A percentile compares a stretch with the other conserved stretches of the same genome.
phyloP scores from a whole-genome alignment of 2,329 filamentous ascomycete species.

The Teratosphaeria nubilosa region DNA sequence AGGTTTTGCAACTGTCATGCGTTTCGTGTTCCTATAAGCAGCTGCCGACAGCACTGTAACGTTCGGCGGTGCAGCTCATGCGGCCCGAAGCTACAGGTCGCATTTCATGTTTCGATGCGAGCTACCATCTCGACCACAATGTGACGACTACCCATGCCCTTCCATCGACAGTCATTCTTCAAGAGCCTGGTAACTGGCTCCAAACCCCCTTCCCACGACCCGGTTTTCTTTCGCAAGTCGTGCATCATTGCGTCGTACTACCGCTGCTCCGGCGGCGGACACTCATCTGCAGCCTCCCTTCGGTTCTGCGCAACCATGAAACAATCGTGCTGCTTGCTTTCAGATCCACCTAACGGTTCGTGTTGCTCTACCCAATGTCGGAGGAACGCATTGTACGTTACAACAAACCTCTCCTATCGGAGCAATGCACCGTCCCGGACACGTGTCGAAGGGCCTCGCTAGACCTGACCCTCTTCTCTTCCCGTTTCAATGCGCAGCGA shows the following conservation, averaged over 20 bases:
- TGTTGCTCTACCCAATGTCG: not conserved
- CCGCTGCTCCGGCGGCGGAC: conserved; percentile 2
- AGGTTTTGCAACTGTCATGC: conserved; percentile 5
- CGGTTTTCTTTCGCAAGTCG: not conserved
- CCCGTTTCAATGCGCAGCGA: not conserved
- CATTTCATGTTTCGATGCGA: not conserved
- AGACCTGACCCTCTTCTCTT: not conserved
- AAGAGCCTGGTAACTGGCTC: not conserved
- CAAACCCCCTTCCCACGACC: conserved; percentile 1
- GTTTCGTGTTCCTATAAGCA: not conserved
- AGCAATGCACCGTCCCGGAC: not conserved
- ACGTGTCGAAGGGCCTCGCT: not conserved
- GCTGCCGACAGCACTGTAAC: not conserved
- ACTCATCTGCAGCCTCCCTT: conserved; percentile 4
- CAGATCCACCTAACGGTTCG: not conserved
- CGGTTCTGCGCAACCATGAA: conserved; percentile 6
- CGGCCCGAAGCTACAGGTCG: not conserved
- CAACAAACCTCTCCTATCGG: not conserved
- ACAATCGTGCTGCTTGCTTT: conserved; percentile 6
- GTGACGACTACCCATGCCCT: not conserved
- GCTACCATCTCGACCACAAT: not conserved
- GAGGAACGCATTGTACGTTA: not conserved
- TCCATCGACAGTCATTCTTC: too few species aligned
- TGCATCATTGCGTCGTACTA: conserved; percentile 1
- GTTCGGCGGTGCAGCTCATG: not conserved